Base-by-base conservation (phyloP, 768 basidiomycete species). In the Pleurotus citrinopileatus region DNA sequence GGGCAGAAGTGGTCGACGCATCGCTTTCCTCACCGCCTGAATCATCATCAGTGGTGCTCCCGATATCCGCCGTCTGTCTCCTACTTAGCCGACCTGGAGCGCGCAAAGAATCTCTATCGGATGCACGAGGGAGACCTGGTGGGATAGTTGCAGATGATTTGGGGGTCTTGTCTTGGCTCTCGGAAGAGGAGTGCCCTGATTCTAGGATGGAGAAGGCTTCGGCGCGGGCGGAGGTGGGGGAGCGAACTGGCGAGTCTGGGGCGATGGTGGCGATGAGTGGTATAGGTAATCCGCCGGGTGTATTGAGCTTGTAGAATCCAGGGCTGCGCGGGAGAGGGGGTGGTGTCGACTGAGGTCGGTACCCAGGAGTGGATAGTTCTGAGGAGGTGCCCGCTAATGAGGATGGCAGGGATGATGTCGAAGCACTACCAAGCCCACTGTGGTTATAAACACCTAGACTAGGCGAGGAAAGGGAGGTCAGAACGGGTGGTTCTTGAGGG, bases 211-310 rank as follows among this genome's bases (percentile, higher is more conserved):
- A 54, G 55, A 54, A 51, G 29, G 32, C 56, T 46, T 53, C 65
- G 26, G 65, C 61, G 17, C 55, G 59, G 19, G 63, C 56, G 15
- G 65, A 60, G 42, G 60, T 43, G 3, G 57, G 48, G 10, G 57
- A 46, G n/a, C 63, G 57, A 26, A 56, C 59, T 22, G 73, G 72
- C 2, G 73, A 69, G 36, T 74, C 74, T 0, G 80, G 77, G 3
- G 65, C 74, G 4, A 77, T 76, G 1, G 80, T 83, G 3, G 79
- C 77, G 55, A 86, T 84, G 6, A 63, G 69, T 13, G 84, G 84
- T 45, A 86, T 80, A 0, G 76, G 70, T 23, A 78, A 60, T 0
- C 75, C 74, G 12, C 68, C 73, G 32, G 73, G 78, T 1, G 73
- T 68, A 23, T 48, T 52, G 38, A 58, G 6, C 6, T 17, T 22